These are phyloP conservation scores for Darksidea phi DNA, from an alignment of 495 filamentous ascomycete species.

Conservation along the genomic window DNA sequence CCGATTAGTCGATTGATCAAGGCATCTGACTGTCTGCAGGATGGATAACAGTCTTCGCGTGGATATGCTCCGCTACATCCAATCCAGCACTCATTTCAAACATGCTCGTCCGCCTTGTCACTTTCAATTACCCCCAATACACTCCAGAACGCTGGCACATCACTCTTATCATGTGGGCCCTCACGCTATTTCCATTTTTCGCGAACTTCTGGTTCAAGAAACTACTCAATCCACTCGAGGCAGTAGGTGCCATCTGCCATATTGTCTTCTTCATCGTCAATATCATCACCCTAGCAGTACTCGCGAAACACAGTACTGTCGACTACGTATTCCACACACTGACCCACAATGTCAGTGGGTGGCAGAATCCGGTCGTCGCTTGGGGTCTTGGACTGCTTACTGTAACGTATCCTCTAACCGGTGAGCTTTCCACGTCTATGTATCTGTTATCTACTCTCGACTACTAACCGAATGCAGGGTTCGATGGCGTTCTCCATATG, in stretches of 20 bases:
- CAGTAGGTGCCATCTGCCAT: slow-evolving; percentile 30
- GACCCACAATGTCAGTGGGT: slow-evolving; percentile 28
- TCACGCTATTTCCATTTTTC: slow-evolving; percentile 22
- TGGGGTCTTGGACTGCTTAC: slow-evolving; percentile 30
- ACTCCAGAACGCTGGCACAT: slow-evolving; percentile 31
- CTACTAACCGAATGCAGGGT: slow-evolving; percentile 16
- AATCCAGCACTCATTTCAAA: slow-evolving; percentile 30
- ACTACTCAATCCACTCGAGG: slow-evolving; percentile 32
- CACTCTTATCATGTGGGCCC: slow-evolving; percentile 34
- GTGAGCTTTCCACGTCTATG: slow-evolving; percentile 9
- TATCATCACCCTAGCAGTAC: slow-evolving; percentile 24
- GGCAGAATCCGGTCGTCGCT: slow-evolving; percentile 23
- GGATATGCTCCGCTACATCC: slow-evolving; percentile 30
- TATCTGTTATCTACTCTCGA: neutral
- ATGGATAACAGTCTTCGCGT: slow-evolving; percentile 33
- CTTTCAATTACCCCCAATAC: slow-evolving; percentile 31
- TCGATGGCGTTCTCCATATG: slow-evolving; percentile 36
- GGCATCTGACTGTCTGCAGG: slow-evolving; percentile 4
- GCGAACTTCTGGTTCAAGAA: slow-evolving; percentile 33
- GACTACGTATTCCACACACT: slow-evolving; percentile 28
- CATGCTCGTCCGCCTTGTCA: slow-evolving; percentile 29
- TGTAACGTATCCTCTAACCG: slow-evolving; percentile 24
- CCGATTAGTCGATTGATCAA: neutral
- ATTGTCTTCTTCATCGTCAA: slow-evolving; percentile 34
- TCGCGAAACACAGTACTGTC: slow-evolving; percentile 25